Base-by-base conservation (phyloP, 345 rosid genomes). In the Citrus cavaleriei region DNA sequence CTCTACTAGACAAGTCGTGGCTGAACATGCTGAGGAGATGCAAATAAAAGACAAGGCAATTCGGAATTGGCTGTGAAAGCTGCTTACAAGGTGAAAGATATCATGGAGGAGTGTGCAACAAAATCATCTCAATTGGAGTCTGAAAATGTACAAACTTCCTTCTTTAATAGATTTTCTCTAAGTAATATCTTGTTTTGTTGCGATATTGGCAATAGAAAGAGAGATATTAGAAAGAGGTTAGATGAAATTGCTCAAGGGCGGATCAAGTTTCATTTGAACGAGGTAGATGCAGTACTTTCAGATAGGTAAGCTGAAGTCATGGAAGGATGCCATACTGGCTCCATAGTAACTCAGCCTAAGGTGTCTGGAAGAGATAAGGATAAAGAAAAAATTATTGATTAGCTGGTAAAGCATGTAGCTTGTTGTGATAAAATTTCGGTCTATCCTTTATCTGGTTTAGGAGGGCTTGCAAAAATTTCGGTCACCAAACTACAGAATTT, bases 281-380 rank as follows among this genome's bases (percentile, higher is more conserved):
- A 72, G 51, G 12, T 4, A 21, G 66, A 34, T 49, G n/a, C 74
- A 10, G 66, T 58, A 32, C 34, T 32, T 49, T 10, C 74, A 27
- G 37, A 70, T 22, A 28, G 60, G 18, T 13, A 9, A 28, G 24
- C 7, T 70, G 74, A 70, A 70, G 16, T 70, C 16, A 49, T 12
- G 51, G 60, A 70, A 28, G n/a, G n/a, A 49, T 38, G 60, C 74
- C 42, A 63, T 5, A 79, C 78, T 55, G 75, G 68, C 73, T 73
- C 78, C 40, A 5, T 79, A 2, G 42, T 79, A n/a, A 79, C 22
- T 60, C 75, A 74, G 13, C 63, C 70, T 68, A 68, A 46, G 35
- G 72, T 74, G 2, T 68, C 30, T 28, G 78, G 75, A 5, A 68
- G 78, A 46, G 74, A 30, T 21, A 10, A 46, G 18, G 78, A 80